Base-by-base conservation (phyloP, 441 rosid species). In the Manihot esculenta region DNA sequence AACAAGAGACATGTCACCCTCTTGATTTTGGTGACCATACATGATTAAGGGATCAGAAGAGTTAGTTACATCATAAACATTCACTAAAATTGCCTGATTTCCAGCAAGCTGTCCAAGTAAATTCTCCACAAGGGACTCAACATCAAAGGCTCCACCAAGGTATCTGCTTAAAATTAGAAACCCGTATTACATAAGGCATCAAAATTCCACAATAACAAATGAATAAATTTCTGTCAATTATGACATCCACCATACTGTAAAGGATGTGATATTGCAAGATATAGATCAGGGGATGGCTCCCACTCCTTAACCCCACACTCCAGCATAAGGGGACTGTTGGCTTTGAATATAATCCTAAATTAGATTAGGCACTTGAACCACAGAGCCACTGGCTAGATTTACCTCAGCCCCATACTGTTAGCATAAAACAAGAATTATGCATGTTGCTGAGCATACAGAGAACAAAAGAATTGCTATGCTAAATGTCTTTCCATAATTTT, bases 81-180 rank as follows among this genome's bases (percentile, higher is more conserved):
- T 86, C 79, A 95, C 99, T 74, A 92, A 83, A 71, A 95, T 85
- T 54, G 84, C 94, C 77, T 95, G 93, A 84, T 92, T 92, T 70
- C 97, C 97, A 27, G 92, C 98, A 75, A 95, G 99, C 75, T 92
- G 98, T 63, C 97, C 88, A 15, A 95, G 99, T 70, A 95, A 80
- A 81, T 92, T 89, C 83, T 95, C 99, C 64, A 95, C 98, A 3
- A 95, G 98, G 77, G 99, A 95, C 84, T 92, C 97, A 12, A 95
- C 94, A 79, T 95, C 99, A 80, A 92, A 95, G 61, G 97, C 91
- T 45, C 97, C 99, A 73, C 99, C 99, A 50, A 95, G 88, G 82
- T 92, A 92, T 80, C 99, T 94, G 88, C 73, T 70, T 77, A 57
- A 68, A 76, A 54, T 72, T 54, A 63, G 64, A 76, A 73, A 61